phyloP scores from a whole-genome alignment of 805 yeast genomes.

The Myxozyma melibiosi region DNA sequence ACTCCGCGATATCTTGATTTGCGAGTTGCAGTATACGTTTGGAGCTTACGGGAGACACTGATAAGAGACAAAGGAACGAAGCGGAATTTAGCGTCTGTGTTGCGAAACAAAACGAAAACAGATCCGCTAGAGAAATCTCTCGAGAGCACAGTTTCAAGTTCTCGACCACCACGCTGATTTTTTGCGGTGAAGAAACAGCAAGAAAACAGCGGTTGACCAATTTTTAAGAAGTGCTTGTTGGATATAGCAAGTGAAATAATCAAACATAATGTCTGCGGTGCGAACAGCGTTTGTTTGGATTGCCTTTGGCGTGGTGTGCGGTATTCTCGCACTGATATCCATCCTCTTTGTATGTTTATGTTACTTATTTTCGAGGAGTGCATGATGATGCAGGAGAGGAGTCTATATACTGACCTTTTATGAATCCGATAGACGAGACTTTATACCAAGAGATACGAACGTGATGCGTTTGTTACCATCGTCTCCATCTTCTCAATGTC shows the following conservation, averaged over 20 bases:
- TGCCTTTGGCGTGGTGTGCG: constrained; percentile 35
- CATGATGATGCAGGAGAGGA: too few species aligned
- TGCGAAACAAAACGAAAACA: too few species aligned
- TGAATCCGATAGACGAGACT: constrained; percentile 27
- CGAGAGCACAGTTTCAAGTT: too few species aligned
- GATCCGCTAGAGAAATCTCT: too few species aligned
- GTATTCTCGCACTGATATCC: constrained; percentile 25
- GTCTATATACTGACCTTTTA: too few species aligned
- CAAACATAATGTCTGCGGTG: constrained; percentile 25
- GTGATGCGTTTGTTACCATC: constrained; percentile 32
- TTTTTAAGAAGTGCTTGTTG: not conserved
- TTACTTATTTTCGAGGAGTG: too few species aligned
- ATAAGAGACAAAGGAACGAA: too few species aligned
- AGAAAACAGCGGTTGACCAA: not conserved
- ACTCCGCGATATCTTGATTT: too few species aligned
- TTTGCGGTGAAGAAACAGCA: not conserved
- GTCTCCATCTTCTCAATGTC: constrained; percentile 34
- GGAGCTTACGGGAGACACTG: too few species aligned
- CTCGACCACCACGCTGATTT: too few species aligned
- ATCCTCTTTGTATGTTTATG: constrained; percentile 29
- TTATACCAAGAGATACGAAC: constrained; percentile 32
- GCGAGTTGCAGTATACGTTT: too few species aligned
- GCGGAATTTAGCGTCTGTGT: too few species aligned
- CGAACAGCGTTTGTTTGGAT: constrained; percentile 34
- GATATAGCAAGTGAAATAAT: not conserved